Conservation (phyloP, 495 filamentous ascomycete species). For the Lentithecium fluviatile region DNA sequence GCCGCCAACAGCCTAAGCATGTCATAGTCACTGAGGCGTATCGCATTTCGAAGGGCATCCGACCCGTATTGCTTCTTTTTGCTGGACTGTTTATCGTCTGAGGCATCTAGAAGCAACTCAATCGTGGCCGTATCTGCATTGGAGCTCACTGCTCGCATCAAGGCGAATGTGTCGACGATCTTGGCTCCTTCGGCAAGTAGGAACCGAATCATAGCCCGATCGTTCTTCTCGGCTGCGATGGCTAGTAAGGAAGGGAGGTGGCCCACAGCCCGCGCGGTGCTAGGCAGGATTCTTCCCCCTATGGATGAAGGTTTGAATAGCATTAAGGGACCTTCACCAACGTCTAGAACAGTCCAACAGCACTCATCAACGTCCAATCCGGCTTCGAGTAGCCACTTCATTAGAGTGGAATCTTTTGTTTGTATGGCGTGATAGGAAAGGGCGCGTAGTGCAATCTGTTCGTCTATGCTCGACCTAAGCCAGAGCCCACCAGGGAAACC, state of each 20-base stretch:
- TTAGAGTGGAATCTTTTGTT: neutral
- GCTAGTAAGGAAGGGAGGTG: neutral
- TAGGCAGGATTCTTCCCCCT: no score
- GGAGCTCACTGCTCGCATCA: neutral
- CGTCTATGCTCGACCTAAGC: neutral
- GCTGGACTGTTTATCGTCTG: neutral
- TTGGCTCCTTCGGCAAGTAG: neutral
- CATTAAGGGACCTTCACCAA: no score
- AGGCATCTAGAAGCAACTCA: neutral
- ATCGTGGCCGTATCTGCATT: neutral
- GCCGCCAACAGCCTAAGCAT: neutral
- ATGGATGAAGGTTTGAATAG: no score
- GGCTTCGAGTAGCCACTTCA: neutral
- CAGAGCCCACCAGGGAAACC: no score
- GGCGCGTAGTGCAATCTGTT: neutral
- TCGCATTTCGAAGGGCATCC: neutral
- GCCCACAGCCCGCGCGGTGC: no score
- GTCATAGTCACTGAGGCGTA: neutral
- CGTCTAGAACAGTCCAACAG: neutral
- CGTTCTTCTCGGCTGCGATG: neutral
- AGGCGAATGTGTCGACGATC: neutral
- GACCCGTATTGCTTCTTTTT: neutral
- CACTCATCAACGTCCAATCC: neutral
- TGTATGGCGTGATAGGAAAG: neutral
- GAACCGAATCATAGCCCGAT: neutral